Base-by-base conservation (phyloP, 2,329 filamentous ascomycete genomes). In the Colletotrichum euphorbiae region DNA sequence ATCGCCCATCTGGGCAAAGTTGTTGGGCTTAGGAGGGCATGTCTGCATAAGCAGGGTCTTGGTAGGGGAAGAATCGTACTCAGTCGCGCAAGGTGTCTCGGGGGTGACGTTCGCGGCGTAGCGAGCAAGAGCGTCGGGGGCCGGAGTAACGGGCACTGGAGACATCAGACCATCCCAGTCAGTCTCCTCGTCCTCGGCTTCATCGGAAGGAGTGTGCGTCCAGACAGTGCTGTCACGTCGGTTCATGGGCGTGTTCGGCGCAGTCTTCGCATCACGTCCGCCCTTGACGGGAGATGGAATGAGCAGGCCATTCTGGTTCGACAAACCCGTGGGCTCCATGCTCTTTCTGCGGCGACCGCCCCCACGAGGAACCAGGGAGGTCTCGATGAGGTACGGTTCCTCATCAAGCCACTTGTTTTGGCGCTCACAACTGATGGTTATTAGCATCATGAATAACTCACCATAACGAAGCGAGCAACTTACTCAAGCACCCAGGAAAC, bases 401-500 rank as follows among this genome's bases (percentile, higher is more conserved):
- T 96, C 92, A 33, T 93, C 90, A 3, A 94, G 82, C 92, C 92
- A 94, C 76, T 88, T 82, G 70, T 91, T 91, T 74, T 92, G 88
- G 13, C 90, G 85, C 77, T 95, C 91, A 73, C 92, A 95, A 73
- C 91, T 93, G 54, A 19, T 3, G 12, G 13, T 58, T 4, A 43
- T 17, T 62, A 59, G 46, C 24, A 4, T 28, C 48, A 24, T 4
- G 3, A 21, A 45, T 15, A 43, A 2, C n/a, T 33, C 3, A 50
- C 38, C 52, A 31, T 9, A 48, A n/a, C 12, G 5, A 19, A 61
- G 43, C 28, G n/a, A 36, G 7, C 3, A 67, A 87, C 90, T 86
- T 87, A 93, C 91, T 97, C 93, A 70, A 97, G 85, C 62, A 96
- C 91, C 93, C 93, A 97, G 71, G 90, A 90, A 52, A 97, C 91